Evolutionary conservation across 2,329 filamentous ascomycete species (phyloP).

Genomic region (Colletotrichum camelliae): DNA sequence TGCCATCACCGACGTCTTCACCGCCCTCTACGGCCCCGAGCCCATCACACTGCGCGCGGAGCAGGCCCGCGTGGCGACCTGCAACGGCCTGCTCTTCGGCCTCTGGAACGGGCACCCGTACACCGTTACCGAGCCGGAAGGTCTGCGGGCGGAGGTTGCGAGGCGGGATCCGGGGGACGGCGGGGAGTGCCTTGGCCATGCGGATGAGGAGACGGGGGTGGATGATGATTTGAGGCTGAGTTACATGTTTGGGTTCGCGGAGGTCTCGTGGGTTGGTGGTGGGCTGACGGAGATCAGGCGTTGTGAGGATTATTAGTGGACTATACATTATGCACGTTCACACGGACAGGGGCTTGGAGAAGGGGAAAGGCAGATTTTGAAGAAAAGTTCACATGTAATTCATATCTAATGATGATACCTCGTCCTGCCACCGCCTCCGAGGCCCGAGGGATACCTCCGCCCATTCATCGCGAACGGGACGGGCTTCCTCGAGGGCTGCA

Average conservation of each 20-base stretch:
- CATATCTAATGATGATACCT: conserved; percentile 25
- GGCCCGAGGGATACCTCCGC: conserved; percentile 21
- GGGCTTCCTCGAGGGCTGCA: conserved; percentile 50
- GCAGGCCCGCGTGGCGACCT: neutral
- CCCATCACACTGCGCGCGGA: neutral
- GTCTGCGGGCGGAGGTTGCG: neutral
- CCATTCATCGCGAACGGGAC: conserved; percentile 40
- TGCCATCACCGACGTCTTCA: neutral
- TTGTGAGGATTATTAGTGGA: neutral
- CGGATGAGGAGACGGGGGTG: neutral
- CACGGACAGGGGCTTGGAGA: neutral
- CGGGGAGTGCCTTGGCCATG: neutral
- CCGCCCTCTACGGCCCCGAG: neutral
- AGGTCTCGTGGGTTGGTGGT: conserved; percentile 1
- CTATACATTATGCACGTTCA: neutral
- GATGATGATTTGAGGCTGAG: neutral
- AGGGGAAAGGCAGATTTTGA: neutral
- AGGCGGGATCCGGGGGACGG: neutral
- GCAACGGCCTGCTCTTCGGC: conserved; percentile 4
- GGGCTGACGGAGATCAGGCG: neutral
- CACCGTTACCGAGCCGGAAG: neutral
- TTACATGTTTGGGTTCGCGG: neutral
- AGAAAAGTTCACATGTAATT: neutral
- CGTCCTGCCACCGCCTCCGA: conserved; percentile 17
- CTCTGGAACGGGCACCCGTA: conserved; percentile 7